Conservation (phyloP, 2,329 filamentous ascomycete genomes). For the Ophiostoma sp. region DNA sequence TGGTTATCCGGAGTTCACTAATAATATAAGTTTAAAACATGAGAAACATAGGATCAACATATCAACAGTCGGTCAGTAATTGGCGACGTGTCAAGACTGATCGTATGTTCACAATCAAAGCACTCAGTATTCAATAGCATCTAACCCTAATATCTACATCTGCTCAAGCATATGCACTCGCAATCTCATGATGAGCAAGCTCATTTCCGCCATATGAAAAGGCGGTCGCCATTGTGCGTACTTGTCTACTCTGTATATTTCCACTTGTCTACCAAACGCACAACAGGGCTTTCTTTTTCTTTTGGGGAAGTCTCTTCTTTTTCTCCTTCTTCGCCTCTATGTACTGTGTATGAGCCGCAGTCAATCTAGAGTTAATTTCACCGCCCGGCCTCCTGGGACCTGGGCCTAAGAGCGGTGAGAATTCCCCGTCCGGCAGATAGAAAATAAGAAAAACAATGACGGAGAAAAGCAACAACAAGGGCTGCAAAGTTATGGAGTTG, state of each 20-base stretch:
- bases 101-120: not conserved
- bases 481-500: not conserved
- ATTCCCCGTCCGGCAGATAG: conserved; percentile 13
- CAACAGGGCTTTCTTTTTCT: not conserved
- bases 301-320: not conserved
- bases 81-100: not conserved
- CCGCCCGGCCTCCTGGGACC: not conserved
- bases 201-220: conserved; percentile 7
- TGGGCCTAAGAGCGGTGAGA: conserved; percentile 19
- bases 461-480: not conserved
- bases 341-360: not conserved
- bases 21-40: no score
- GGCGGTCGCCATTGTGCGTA: not conserved
- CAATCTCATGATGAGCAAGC: not conserved
- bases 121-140: not conserved
- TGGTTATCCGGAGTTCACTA: not conserved
- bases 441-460: conserved; percentile 12
- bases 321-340: not conserved
- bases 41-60: not conserved
- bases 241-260: not conserved
- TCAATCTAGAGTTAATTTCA: not conserved
- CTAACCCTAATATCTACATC: not conserved
- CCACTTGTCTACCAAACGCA: not conserved
- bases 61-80: not conserved
- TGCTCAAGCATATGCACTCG: not conserved